These are phyloP conservation scores for Zasmidium cellare DNA, from an alignment of 2,329 filamentous ascomycete species.

Conservation along the genomic window DNA sequence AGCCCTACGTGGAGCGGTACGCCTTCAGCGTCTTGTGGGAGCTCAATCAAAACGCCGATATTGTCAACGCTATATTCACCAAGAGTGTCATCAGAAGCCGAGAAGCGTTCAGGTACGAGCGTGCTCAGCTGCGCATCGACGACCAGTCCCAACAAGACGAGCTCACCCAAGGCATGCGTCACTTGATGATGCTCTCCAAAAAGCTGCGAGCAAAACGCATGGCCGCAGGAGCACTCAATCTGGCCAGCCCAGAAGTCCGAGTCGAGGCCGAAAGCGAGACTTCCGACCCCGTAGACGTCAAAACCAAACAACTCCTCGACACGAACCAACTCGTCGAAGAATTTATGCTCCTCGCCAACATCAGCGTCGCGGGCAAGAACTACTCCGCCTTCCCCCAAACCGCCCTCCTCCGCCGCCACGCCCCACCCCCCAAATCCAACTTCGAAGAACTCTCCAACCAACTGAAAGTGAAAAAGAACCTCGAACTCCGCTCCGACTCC, in stretches of 20 bases:
- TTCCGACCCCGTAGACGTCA: slow-evolving; percentile 91
- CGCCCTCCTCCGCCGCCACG: slow-evolving; percentile 88
- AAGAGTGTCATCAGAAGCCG: slow-evolving; percentile 97
- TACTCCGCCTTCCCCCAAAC: slow-evolving; percentile 93
- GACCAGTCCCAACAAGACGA: slow-evolving; percentile 85
- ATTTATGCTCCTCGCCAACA: slow-evolving; percentile 99
- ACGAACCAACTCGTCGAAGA: slow-evolving; percentile 98
- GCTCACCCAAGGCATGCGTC: slow-evolving; percentile 84
- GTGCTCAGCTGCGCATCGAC: slow-evolving; percentile 91
- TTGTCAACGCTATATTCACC: slow-evolving; percentile 83
- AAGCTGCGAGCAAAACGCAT: slow-evolving; percentile 93
- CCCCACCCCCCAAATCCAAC: slow-evolving; percentile 87
- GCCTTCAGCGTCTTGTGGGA: slow-evolving; percentile 67
- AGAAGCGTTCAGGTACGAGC: slow-evolving; percentile 97
- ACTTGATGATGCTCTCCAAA: slow-evolving; percentile 82
- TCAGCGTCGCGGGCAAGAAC: slow-evolving; percentile 86
- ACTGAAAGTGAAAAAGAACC: slow-evolving; percentile 78
- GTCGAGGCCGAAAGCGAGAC: slow-evolving; percentile 95
- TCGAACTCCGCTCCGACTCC: slow-evolving; percentile 80
- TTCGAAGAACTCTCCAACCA: slow-evolving; percentile 94
- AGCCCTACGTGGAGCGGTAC: slow-evolving; percentile 87
- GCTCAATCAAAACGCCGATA: slow-evolving; percentile 78
- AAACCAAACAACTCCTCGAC: slow-evolving; percentile 90
- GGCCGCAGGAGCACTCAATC: slow-evolving; percentile 90
- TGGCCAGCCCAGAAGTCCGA: slow-evolving; percentile 96